Evolutionary conservation across 106 monocot genomes (phyloP), one percentile per base, ranked within the genome.

Genomic region (Xerophyta viscosa): DNA sequence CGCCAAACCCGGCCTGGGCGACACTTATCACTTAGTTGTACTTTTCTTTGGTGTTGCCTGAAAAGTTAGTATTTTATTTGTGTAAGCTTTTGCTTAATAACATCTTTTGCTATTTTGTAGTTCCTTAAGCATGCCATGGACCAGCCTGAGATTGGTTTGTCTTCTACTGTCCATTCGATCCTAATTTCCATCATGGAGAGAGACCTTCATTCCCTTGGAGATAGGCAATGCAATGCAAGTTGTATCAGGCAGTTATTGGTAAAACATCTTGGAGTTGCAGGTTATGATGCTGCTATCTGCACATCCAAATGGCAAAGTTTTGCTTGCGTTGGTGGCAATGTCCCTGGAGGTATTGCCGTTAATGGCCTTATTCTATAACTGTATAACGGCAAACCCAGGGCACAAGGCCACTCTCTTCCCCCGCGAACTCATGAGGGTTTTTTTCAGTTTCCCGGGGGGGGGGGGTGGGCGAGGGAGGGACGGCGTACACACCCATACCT

Each of bases 281-380:
- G 96, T 52, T 82, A 82, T 54, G 79, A 98, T 74, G 81, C 96
- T 60, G 89, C 85, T 19, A 27, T 89, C 11, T 98, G 89, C 61
- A n/a, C 55, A 43, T 85, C 96, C 24, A 98, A 71, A 57, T 98
- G 96, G 96, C 81, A 86, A 30, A 68, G 73, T 1, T 39, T 39
- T 39, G 1, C 39, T 39, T 39, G 39, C 15, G 39, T 8, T 37
- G 68, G 59, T 58, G 85, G 65, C 54, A 86, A 76, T 41, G 79
- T 89, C 20, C 96, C 86, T 57, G 89, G 96, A 77, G 96, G 96
- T 98, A 86, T 31, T 19, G 29, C 25, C 31, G 17, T 17, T 31
- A n/a, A n/a, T n/a, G n/a, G n/a, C n/a, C n/a, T n/a, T n/a, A n/a
- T n/a, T n/a, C n/a, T n/a, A n/a, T n/a, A n/a, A n/a, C n/a, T n/a